phyloP scores from a whole-genome alignment of 179 eudicot genomes.

The Patellifolia procumbens region DNA sequence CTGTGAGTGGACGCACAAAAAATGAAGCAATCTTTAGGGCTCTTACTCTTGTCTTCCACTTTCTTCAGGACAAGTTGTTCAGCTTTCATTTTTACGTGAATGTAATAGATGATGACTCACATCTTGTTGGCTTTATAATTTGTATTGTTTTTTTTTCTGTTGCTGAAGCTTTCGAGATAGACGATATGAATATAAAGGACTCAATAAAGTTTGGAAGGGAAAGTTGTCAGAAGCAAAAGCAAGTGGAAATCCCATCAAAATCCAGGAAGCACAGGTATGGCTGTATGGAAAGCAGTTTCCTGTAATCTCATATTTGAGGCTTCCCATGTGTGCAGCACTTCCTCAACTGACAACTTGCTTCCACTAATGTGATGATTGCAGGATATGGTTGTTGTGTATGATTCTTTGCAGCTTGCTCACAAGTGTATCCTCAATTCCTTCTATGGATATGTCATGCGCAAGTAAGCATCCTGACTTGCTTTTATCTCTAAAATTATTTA shows the following conservation, averaged over 20 bases:
- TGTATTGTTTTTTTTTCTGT: slow-evolving; percentile 22
- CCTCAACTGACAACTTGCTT: not conserved
- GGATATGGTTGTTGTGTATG: slow-evolving; percentile 96
- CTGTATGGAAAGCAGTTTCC: slow-evolving; percentile 2
- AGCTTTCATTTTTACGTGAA: not conserved
- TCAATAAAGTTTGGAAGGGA: slow-evolving; percentile 97
- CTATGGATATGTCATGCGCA: slow-evolving; percentile 99
- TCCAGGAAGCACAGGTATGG: slow-evolving; percentile 95
- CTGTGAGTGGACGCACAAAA: not conserved
- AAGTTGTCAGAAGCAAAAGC: slow-evolving; percentile 91
- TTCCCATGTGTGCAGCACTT: not conserved
- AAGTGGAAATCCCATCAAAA: slow-evolving; percentile 88
- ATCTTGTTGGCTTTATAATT: slow-evolving; percentile 13
- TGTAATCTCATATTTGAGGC: slow-evolving; percentile 6
- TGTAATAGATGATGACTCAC: not conserved
- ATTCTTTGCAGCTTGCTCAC: slow-evolving; percentile 97
- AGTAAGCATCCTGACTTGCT: slow-evolving; percentile 48
- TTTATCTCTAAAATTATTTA: not conserved
- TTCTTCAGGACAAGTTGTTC: slow-evolving; percentile 13
- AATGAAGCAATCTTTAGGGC: not conserved
- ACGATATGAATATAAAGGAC: slow-evolving; percentile 97
- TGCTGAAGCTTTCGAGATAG: slow-evolving; percentile 87
- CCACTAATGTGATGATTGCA: slow-evolving; percentile 36
- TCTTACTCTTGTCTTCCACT: not conserved
- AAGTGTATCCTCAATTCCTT: slow-evolving; percentile 98